These are phyloP conservation scores for Hygrophila difformis DNA, from an alignment of 257 asterid genomes.

Conservation along the genomic window DNA sequence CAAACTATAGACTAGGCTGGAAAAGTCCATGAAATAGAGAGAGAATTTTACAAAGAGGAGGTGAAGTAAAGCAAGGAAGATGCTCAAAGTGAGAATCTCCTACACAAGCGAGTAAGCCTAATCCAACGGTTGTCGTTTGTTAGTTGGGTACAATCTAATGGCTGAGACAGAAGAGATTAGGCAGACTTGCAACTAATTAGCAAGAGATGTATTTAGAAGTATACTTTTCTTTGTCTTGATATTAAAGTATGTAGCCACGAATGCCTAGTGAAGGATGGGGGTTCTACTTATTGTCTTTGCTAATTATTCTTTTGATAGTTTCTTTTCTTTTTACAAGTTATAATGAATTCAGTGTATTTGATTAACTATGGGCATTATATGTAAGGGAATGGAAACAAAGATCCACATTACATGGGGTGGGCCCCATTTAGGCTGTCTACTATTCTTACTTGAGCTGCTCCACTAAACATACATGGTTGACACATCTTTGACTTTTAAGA, in stretches of 20 bases:
- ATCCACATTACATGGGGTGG: no score
- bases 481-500: no score
- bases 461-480: no score
- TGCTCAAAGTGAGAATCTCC: no score
- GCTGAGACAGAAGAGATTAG: not conserved
- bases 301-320: no score
- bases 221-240: conserved; percentile 17
- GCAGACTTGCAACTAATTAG: not conserved
- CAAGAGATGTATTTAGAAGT: not conserved
- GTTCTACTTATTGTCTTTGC: conserved; percentile 19
- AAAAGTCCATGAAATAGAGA: conserved; percentile 21
- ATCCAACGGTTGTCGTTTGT: conserved; percentile 5
- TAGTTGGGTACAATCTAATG: conserved; percentile 14
- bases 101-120: conserved; percentile 12
- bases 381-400: no score
- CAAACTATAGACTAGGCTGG: conserved; percentile 1
- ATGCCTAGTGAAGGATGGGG: conserved; percentile 10
- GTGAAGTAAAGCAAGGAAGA: conserved; percentile 9
- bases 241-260: conserved; percentile 5
- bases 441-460: no score
- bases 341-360: no score
- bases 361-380: no score
- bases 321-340: no score
- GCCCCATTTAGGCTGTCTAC: no score
- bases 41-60: conserved; percentile 5